These are phyloP conservation scores for Fonsecaea erecta DNA, from an alignment of 2,329 filamentous ascomycete genomes.

Conservation along the genomic window DNA sequence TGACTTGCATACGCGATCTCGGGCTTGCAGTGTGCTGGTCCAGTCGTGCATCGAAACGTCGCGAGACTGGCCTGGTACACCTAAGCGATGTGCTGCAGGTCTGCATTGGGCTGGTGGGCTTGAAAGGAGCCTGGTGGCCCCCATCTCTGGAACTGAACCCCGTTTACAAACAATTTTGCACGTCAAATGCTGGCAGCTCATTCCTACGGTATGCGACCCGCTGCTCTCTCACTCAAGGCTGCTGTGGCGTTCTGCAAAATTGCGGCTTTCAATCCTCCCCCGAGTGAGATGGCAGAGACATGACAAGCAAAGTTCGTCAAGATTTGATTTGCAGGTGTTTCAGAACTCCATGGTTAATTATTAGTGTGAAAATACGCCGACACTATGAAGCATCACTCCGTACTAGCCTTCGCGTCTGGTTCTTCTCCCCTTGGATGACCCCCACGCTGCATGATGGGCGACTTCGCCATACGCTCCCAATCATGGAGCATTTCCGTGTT, in stretches of 20 bases:
- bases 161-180: neutral
- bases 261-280: neutral
- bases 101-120: neutral
- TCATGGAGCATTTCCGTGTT: constrained; percentile 56
- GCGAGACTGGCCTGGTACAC: neutral
- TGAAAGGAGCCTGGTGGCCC: neutral
- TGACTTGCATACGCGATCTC: neutral
- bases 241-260: neutral
- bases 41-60: neutral
- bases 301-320: no score
- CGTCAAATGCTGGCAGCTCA: no score
- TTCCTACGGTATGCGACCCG: neutral
- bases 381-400: neutral
- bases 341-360: neutral
- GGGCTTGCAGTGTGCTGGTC: neutral
- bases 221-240: neutral
- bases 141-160: neutral
- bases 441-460: constrained; percentile 27
- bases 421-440: constrained; percentile 22
- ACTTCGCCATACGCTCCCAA: constrained; percentile 39
- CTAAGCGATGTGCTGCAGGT: constrained; percentile 7
- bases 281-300: neutral
- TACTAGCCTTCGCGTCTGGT: neutral
- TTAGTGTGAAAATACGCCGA: neutral
- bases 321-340: neutral